Percentiles rank a stretch among this genome's conserved stretches.
Conservation (phyloP, 768 basidiomycete genomes). For the Boletellus emodensis region DNA sequence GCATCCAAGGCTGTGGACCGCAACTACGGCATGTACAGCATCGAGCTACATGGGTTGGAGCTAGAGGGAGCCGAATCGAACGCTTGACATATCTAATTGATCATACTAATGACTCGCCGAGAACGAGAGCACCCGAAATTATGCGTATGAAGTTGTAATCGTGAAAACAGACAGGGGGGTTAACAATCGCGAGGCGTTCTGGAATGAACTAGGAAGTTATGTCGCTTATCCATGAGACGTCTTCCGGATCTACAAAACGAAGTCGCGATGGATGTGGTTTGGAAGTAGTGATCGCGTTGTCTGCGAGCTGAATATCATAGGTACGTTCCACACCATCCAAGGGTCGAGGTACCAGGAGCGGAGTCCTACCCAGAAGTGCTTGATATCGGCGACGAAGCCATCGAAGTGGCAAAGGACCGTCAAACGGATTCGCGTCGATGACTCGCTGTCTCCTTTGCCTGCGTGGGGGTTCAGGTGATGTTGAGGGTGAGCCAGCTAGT, state of each 20-base stretch:
- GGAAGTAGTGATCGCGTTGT: conserved; percentile 26
- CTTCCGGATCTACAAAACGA: conserved; percentile 26
- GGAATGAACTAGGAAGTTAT: neutral
- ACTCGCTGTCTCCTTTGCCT: conserved; percentile 11
- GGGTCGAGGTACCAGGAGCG: conserved; percentile 43
- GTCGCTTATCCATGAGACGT: conserved; percentile 34
- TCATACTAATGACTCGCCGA: conserved; percentile 6
- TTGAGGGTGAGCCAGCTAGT: conserved; percentile 37
- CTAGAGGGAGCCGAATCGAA: conserved; percentile 45
- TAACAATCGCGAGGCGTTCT: conserved; percentile 1
- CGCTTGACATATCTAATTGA: conserved; percentile 19
- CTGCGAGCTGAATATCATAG: conserved; percentile 32
- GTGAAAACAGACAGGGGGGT: neutral
- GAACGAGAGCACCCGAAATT: neutral
- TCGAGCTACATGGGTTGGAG: conserved; percentile 83
- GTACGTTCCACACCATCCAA: conserved; percentile 1
- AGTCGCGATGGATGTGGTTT: conserved; percentile 17
- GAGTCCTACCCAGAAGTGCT: conserved; percentile 55
- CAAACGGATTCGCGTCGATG: conserved; percentile 10
- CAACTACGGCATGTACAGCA: conserved; percentile 83
- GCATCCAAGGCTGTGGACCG: conserved; percentile 55
- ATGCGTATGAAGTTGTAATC: neutral
- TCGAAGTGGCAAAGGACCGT: conserved; percentile 18
- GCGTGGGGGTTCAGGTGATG: conserved; percentile 30
- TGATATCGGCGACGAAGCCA: conserved; percentile 52